Percentiles rank a stretch among this genome's conserved stretches.
Evolutionary conservation across 2,329 filamentous ascomycete species (phyloP).

Genomic region (Tolypocladium album): DNA sequence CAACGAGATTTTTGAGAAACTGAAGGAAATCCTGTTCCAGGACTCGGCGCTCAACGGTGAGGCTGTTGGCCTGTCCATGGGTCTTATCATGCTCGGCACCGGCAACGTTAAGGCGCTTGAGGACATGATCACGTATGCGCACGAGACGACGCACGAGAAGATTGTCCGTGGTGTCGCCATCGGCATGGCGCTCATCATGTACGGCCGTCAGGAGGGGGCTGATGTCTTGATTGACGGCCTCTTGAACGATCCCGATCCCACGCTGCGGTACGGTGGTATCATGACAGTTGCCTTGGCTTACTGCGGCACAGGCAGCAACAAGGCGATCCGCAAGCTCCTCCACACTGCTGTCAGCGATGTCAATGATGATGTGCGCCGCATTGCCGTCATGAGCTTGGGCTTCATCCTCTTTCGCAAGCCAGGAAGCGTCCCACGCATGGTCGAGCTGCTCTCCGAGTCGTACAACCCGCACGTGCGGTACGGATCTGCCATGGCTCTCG

Average conservation of each 20-base stretch:
- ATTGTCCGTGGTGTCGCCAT: conserved; percentile 91
- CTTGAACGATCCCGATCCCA: conserved; percentile 86
- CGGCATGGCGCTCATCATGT: conserved; percentile 98
- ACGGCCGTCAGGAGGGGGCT: conserved; percentile 84
- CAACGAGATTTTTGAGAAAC: conserved; percentile 79
- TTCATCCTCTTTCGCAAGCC: conserved; percentile 99
- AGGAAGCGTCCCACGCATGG: conserved; percentile 94
- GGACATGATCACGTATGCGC: conserved; percentile 95
- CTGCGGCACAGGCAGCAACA: conserved; percentile 95
- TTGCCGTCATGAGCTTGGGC: conserved; percentile 93
- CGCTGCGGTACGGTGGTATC: conserved; percentile 90
- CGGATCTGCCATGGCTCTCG: conserved; percentile 94
- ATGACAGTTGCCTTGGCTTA: conserved; percentile 98
- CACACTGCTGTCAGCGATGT: conserved; percentile 97
- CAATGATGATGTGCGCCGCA: conserved; percentile 90
- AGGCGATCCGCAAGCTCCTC: conserved; percentile 89
- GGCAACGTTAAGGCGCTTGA: conserved; percentile 88
- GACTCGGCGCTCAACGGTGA: conserved; percentile 96
- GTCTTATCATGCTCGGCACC: conserved; percentile 96
- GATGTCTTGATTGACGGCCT: conserved; percentile 92
- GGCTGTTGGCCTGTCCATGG: conserved; percentile 91
- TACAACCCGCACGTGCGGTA: conserved; percentile 99
- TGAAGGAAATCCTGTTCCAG: conserved; percentile 79
- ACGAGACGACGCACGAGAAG: conserved; percentile 98
- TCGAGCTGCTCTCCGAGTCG: conserved; percentile 92